A percentile compares a stretch with the other conserved stretches of the same genome.
Conservation (phyloP, 441 rosid species). For the Erodium moschatum region DNA sequence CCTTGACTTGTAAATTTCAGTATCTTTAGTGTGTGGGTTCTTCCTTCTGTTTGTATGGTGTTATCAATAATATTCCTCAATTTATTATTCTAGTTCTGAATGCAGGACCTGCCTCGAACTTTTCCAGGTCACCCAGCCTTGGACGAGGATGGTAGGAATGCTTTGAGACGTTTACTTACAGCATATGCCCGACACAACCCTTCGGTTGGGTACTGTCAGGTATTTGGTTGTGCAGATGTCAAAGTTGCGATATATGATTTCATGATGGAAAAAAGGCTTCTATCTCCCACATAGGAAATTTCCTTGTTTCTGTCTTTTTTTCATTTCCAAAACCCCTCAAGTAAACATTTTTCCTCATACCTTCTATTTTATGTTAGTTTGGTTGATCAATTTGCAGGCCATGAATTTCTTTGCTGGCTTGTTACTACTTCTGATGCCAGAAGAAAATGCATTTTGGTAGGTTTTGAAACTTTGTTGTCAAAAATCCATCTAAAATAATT, state of each 20-base stretch:
- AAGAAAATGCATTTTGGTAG: constrained; percentile 99
- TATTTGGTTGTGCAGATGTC: constrained; percentile 26
- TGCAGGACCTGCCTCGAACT: constrained; percentile 98
- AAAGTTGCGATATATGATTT: constrained; percentile 10
- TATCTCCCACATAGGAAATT: neutral
- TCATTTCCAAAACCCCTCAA: neutral
- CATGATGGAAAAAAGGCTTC: neutral
- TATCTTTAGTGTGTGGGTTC: constrained; percentile 14
- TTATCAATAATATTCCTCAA: constrained; percentile 20
- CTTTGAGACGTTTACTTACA: constrained; percentile 92
- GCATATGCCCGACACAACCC: constrained; percentile 99
- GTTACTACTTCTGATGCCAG: constrained; percentile 94
- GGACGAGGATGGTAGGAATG: constrained; percentile 94
- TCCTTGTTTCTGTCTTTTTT: neutral
- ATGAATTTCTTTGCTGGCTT: constrained; percentile 99
- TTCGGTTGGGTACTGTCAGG: constrained; percentile 99
- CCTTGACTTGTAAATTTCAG: constrained; percentile 6
- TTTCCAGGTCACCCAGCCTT: constrained; percentile 99
- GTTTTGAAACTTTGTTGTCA: constrained; percentile 25
- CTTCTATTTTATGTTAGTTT: neutral
- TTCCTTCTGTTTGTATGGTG: too few relatives aligned
- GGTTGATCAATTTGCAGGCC: constrained; percentile 43
- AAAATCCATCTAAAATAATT: constrained; percentile 12
- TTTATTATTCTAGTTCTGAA: constrained; percentile 21
- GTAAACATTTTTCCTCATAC: neutral